phyloP scores from a whole-genome alignment of 164 flowering plant genomes.

The Piper betle region DNA sequence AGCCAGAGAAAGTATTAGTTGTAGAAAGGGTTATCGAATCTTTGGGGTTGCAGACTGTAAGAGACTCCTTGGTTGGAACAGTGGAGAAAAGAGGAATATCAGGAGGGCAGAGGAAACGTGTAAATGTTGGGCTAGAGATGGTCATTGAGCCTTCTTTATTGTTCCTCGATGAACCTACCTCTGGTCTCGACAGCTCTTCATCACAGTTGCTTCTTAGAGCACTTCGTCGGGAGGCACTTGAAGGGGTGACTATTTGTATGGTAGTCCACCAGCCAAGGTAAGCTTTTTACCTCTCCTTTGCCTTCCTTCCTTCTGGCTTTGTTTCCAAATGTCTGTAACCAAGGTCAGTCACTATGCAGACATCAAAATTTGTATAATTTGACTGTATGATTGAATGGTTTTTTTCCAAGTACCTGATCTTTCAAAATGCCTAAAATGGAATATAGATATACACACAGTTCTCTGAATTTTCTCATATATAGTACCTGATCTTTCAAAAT shows the following conservation, averaged over 20 bases:
- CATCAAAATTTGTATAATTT: too few species aligned
- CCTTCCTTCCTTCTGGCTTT: neutral
- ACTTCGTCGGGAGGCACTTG: slow-evolving; percentile 94
- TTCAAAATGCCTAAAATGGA: too few species aligned
- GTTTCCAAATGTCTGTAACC: neutral
- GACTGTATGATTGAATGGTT: too few species aligned
- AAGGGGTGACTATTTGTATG: slow-evolving; percentile 92
- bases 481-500: too few species aligned
- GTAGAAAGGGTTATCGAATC: slow-evolving; percentile 93
- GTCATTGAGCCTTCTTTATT: slow-evolving; percentile 95
- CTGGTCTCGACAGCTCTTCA: slow-evolving; percentile 96
- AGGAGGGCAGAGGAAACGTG: slow-evolving; percentile 97
- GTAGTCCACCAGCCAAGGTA: slow-evolving; percentile 99
- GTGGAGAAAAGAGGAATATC: slow-evolving; percentile 98
- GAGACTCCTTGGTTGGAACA: slow-evolving; percentile 92
- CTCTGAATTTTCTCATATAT: too few species aligned
- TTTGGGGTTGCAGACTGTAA: slow-evolving; percentile 70
- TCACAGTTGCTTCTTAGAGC: slow-evolving; percentile 83
- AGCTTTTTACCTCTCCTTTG: neutral
- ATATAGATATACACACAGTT: too few species aligned
- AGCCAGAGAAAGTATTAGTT: slow-evolving; percentile 79
- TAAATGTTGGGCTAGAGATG: slow-evolving; percentile 97
- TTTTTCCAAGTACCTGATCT: too few species aligned
- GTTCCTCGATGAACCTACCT: slow-evolving; percentile 93
- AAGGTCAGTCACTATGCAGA: too few species aligned